Evolutionary conservation across 1,139 yeast species (phyloP).

Genomic region (Candida tropicalis): DNA sequence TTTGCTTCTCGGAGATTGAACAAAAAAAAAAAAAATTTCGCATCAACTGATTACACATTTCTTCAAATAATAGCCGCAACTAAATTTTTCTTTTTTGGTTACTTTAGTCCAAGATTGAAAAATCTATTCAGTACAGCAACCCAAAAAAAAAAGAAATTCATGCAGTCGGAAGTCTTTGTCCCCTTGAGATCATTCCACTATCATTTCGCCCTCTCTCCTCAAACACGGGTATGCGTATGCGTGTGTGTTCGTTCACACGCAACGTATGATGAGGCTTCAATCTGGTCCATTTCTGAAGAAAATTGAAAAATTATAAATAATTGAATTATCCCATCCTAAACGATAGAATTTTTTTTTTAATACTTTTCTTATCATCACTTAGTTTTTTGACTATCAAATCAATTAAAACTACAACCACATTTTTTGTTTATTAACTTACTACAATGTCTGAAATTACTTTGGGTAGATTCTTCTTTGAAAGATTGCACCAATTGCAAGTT

Average conservation of each 20-base stretch:
- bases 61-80: neutral
- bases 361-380: neutral
- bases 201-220: neutral
- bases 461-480: conserved; percentile 47
- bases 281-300: too few species aligned
- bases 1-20: conserved; percentile 3
- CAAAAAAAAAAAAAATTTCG: neutral
- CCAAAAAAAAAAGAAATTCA: neutral
- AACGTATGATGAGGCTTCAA: neutral
- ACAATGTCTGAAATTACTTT: conserved; percentile 41
- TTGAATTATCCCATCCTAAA: neutral
- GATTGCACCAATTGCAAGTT: conserved; percentile 37
- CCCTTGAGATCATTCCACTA: conserved; percentile 13
- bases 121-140: neutral
- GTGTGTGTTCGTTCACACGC: neutral
- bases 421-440: neutral
- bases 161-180: conserved; percentile 8
- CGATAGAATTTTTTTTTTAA: neutral
- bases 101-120: conserved; percentile 2
- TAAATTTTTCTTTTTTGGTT: too few species aligned
- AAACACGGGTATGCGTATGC: too few species aligned
- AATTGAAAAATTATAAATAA: neutral
- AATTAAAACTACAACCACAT: conserved; percentile 4
- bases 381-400: neutral
- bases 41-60: conserved; percentile 5